These are phyloP conservation scores for Podila clonocystis DNA, from an alignment of 192 early-diverging fungal genomes.

Conservation along the genomic window DNA sequence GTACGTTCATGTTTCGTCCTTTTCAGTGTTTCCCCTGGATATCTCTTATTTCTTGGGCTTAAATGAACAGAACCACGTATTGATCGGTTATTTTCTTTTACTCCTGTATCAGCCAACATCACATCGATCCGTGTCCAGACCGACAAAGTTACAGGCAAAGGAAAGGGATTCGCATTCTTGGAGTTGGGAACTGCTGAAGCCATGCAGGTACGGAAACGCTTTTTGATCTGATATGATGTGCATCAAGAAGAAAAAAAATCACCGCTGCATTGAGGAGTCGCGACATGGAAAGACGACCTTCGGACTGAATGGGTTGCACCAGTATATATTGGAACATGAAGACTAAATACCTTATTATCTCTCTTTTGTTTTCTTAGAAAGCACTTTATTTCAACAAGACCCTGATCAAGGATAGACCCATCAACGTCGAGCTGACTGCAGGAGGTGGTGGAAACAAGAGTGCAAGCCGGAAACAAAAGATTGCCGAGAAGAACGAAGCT, in stretches of 20 bases:
- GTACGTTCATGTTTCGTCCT: constrained; percentile 20
- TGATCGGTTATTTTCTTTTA: neutral
- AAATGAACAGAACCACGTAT: neutral
- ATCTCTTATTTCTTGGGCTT: neutral
- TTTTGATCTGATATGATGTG: too few relatives aligned
- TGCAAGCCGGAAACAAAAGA: constrained; percentile 56
- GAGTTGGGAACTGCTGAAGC: constrained; percentile 66
- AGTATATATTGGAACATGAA: too few relatives aligned
- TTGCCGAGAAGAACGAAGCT: constrained; percentile 59
- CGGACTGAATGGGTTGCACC: too few relatives aligned
- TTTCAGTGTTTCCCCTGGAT: neutral
- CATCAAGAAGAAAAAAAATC: neutral
- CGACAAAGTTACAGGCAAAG: constrained; percentile 74
- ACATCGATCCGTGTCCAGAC: constrained; percentile 72
- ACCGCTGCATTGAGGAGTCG: neutral
- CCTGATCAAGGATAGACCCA: constrained; percentile 67
- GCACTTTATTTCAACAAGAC: constrained; percentile 73
- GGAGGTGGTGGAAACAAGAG: constrained; percentile 77
- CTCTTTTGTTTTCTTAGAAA: constrained; percentile 42
- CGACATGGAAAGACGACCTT: too few relatives aligned
- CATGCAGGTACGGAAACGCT: constrained; percentile 53
- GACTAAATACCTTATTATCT: neutral
- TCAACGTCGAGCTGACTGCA: constrained; percentile 80
- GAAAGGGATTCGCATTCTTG: constrained; percentile 79
- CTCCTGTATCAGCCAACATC: constrained; percentile 40